Percentiles rank a stretch among this genome's conserved stretches.
These are phyloP conservation scores for Rhodotorula kratochvilovae DNA, from an alignment of 768 basidiomycete genomes.

Conservation along the genomic window DNA sequence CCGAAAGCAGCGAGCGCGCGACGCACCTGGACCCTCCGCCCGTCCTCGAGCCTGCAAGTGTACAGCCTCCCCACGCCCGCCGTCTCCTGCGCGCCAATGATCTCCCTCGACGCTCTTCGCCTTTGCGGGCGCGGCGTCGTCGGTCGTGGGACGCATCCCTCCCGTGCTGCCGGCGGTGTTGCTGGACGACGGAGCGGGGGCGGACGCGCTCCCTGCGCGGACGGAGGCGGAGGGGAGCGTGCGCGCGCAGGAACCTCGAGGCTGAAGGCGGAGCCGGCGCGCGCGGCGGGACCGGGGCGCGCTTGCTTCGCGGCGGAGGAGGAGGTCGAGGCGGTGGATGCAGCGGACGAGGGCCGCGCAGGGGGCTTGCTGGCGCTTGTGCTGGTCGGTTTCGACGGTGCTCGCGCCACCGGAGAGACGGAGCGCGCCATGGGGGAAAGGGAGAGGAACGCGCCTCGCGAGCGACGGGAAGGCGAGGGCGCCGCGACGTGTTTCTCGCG, in stretches of 20 bases:
- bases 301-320: too few relatives aligned
- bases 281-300: too few relatives aligned
- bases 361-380: neutral
- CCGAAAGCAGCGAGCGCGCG: neutral
- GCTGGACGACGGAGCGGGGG: too few relatives aligned
- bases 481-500: neutral
- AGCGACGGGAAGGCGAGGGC: neutral
- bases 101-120: neutral
- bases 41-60: conserved; percentile 1
- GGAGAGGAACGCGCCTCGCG: neutral
- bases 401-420: neutral
- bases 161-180: too few relatives aligned
- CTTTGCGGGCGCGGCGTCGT: neutral
- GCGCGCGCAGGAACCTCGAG: too few relatives aligned
- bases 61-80: conserved; percentile 8
- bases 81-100: neutral
- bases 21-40: conserved; percentile 23
- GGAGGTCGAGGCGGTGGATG: neutral
- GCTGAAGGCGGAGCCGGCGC: too few relatives aligned
- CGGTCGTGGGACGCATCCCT: neutral
- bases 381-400: too few relatives aligned
- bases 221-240: too few relatives aligned
- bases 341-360: neutral
- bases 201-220: too few relatives aligned
- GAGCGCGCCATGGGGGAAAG: neutral